A percentile compares a stretch with the other conserved stretches of the same genome.
These are phyloP conservation scores for Brassica incana DNA, from an alignment of 345 rosid species.

Conservation along the genomic window DNA sequence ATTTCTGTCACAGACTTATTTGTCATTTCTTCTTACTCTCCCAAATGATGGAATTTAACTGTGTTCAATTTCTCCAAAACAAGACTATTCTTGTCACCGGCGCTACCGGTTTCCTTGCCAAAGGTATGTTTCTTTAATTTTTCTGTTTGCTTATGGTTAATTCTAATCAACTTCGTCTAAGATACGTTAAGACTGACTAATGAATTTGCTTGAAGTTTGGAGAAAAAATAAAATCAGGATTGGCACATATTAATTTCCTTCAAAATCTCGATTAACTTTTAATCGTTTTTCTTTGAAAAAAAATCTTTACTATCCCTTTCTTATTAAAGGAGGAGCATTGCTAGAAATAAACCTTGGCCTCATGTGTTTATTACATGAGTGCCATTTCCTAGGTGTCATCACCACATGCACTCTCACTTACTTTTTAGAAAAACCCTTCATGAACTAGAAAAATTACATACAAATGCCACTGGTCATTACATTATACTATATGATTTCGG, in stretches of 20 bases:
- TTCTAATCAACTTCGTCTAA: neutral
- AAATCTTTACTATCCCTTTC: too few relatives aligned
- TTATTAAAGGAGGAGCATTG: too few relatives aligned
- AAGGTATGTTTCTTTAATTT: conserved; percentile 27
- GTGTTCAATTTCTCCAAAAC: conserved; percentile 34
- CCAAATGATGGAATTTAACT: conserved; percentile 22
- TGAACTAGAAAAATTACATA: too few relatives aligned
- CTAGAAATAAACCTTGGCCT: too few relatives aligned
- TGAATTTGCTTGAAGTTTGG: conserved; percentile 3
- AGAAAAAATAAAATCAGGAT: neutral
- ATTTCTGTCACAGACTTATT: conserved; percentile 7
- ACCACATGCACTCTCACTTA: too few relatives aligned
- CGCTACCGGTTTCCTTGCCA: conserved; percentile 43
- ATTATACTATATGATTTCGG: too few relatives aligned
- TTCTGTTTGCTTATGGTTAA: neutral
- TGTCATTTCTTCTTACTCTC: neutral
- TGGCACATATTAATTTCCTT: neutral
- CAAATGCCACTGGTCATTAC: too few relatives aligned
- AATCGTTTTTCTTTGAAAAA: neutral
- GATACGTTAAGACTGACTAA: neutral
- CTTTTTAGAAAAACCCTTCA: too few relatives aligned
- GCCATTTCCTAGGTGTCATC: too few relatives aligned
- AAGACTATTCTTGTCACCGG: conserved; percentile 42
- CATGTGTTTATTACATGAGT: too few relatives aligned
- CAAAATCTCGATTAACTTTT: neutral